A percentile compares a stretch with the other conserved stretches of the same genome.
Evolutionary conservation across 73 alveolate genomes (phyloP).

Genomic region (Paramecium caudatum): DNA sequence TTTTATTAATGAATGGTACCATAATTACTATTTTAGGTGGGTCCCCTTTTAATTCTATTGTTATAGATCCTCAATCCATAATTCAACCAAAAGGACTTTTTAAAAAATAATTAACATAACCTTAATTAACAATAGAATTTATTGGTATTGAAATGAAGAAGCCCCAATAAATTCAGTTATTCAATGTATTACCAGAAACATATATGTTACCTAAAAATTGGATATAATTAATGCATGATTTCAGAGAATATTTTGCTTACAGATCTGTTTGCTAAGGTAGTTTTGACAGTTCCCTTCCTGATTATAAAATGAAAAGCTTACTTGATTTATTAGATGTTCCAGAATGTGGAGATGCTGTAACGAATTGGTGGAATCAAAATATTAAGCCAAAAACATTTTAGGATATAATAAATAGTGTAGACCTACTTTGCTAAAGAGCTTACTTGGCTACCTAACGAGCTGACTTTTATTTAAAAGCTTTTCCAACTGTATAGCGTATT

Average conservation of each 20-base stretch:
- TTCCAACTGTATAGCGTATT: constrained; percentile 2
- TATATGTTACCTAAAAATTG: constrained; percentile 26
- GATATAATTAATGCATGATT: constrained; percentile 8
- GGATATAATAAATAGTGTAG: neutral
- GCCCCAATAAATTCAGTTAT: neutral
- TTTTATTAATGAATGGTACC: constrained; percentile 5
- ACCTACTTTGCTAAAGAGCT: constrained; percentile 11
- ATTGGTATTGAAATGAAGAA: neutral
- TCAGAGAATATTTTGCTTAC: constrained; percentile 44
- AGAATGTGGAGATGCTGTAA: constrained; percentile 27
- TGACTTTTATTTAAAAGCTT: neutral
- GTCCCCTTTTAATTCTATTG: constrained; percentile 21
- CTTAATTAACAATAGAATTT: neutral
- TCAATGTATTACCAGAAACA: neutral
- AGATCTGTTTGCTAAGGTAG: constrained; percentile 37
- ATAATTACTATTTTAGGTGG: neutral
- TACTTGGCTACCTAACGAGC: constrained; percentile 16
- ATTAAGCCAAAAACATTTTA: neutral
- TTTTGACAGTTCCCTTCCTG: constrained; percentile 33
- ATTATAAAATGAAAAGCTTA: constrained; percentile 38
- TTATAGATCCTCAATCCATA: constrained; percentile 27
- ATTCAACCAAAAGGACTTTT: constrained; percentile 2
- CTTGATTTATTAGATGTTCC: constrained; percentile 36
- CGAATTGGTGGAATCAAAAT: constrained; percentile 58
- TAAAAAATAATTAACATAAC: neutral